Evolutionary conservation across 768 basidiomycete species (phyloP), one percentile per base, ranked within the genome.

Genomic region (Myochromella boudieri): DNA sequence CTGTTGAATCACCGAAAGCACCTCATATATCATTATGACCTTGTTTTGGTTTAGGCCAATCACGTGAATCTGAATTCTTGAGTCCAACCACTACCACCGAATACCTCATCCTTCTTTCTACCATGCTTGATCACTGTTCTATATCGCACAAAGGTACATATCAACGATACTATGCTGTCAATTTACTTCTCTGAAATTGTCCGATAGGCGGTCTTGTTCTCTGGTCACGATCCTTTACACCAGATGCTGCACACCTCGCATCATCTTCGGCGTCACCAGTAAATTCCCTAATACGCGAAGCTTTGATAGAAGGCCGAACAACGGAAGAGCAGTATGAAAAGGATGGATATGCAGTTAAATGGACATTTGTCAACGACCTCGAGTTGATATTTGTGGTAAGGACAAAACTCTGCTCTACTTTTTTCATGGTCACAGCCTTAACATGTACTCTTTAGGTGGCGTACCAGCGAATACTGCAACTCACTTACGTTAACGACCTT

Each of bases 371-470:
- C 24, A 99, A 99, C 63, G 93, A 95, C 52, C 75, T 98, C 36
- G 95, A 95, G 52, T 78, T 99, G 57, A 95, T 98, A 45, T 98
- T 99, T 60, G 95, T 97, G 62, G 94, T 95, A 59, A 55, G 89
- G 74, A 34, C 42, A 29, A 9, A 25, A 7, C 42, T 42, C 22
- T 25, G 28, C 5, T 37, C 43, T 21, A 22, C 37, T 41, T 29
- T 46, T 40, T 42, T 26, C 22, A 42, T 18, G 11, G 43, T 37
- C 50, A 45, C 46, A 49, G 36, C 18, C 15, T 50, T 21, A 21
- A 43, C 32, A 18, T 11, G 26, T 15, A 33, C 33, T 10, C 25
- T 48, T 3, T 58, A 95, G 93, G 93, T 95, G 44, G 92, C 94
- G 29, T 98, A 97, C 71, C 94, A 97, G 61, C 89, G 95, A 46